Evolutionary conservation across 1,284 basidiomycete species (phyloP), one percentile per base, ranked within the genome.

Genomic region (Pseudomicrostroma phylloplanum): DNA sequence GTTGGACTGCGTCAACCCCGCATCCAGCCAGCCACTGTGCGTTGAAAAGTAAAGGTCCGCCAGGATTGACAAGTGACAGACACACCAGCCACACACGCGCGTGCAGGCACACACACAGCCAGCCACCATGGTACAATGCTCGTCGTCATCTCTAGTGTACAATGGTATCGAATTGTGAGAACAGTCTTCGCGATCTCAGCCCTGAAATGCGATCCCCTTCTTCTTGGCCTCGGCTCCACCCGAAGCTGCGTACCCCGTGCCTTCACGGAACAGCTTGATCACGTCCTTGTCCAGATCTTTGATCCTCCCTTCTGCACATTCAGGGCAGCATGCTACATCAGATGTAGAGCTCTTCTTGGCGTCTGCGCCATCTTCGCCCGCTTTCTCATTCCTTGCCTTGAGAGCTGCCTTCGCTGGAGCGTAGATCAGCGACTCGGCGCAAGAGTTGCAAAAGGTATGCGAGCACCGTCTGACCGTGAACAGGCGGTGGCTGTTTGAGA

Each of bases 251-350:
- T 55, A 65, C 0, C 67, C 67, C 15, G 67, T 68, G 8, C 67
- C 67, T 51, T 66, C 66, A 13, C 64, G 21, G n/a, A 56, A 57
- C 30, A 67, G 60, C 8, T 36, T 17, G n/a, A 67, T 49, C 19
- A 67, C 12, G 17, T 66, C 64, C 42, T 61, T 55, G 1, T 57
- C 41, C n/a, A 42, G 84, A 42, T 86, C 86, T 19, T 82, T 82
- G 56, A 87, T 79, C 64, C 77, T 25, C 17, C 51, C 72, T 17
- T 80, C 84, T 70, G 93, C 91, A 74, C 92, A 96, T 3, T 88
- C 86, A 11, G 90, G 85, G 76, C 92, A 94, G 74, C 89, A 11
- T 3, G 39, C 46, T 25, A 23, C 30, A 36, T 36, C 30, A 36
- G 30, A 36, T 7, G 23, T 39, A 17, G 25, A 25, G 2, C 23